Evolutionary conservation across 805 yeast genomes (phyloP).

Genomic region (Kuraishia borneana): DNA sequence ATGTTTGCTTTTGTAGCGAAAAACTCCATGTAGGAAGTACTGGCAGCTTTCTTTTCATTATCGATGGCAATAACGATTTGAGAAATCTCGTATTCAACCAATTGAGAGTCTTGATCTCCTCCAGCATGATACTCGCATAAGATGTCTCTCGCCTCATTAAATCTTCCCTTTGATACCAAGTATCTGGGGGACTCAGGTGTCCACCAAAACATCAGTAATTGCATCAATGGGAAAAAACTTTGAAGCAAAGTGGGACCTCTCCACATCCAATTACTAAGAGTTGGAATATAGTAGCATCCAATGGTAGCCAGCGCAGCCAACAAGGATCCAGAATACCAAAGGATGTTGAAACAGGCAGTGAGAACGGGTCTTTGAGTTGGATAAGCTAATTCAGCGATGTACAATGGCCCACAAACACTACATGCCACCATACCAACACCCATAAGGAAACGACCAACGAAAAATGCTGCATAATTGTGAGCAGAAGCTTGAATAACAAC

Average conservation of each 20-base stretch:
- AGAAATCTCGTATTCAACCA: conserved; percentile 22
- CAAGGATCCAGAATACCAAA: conserved; percentile 34
- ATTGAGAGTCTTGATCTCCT: conserved; percentile 15
- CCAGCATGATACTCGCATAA: conserved; percentile 26
- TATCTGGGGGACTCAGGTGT: conserved; percentile 36
- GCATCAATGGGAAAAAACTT: conserved; percentile 33
- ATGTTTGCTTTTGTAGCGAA: conserved; percentile 22
- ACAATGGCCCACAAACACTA: conserved; percentile 32
- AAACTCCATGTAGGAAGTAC: conserved; percentile 24
- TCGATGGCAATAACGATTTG: conserved; percentile 26
- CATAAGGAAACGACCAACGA: conserved; percentile 32
- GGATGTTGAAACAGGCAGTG: conserved; percentile 36
- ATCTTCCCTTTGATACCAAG: conserved; percentile 22
- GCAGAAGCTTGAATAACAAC: conserved; percentile 43
- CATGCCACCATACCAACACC: conserved; percentile 35
- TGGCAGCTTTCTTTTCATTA: conserved; percentile 19
- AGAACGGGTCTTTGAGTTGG: conserved; percentile 31
- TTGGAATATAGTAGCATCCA: conserved; percentile 23
- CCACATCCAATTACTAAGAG: conserved; percentile 40
- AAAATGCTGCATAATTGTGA: conserved; percentile 17
- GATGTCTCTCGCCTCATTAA: conserved; percentile 22
- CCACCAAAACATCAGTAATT: conserved; percentile 20
- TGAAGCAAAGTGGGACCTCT: conserved; percentile 44
- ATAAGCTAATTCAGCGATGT: conserved; percentile 38
- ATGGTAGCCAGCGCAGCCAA: conserved; percentile 36